phyloP scores from a whole-genome alignment of 2,329 filamentous ascomycete species.

The Paracorniculantispora psalliotae region DNA sequence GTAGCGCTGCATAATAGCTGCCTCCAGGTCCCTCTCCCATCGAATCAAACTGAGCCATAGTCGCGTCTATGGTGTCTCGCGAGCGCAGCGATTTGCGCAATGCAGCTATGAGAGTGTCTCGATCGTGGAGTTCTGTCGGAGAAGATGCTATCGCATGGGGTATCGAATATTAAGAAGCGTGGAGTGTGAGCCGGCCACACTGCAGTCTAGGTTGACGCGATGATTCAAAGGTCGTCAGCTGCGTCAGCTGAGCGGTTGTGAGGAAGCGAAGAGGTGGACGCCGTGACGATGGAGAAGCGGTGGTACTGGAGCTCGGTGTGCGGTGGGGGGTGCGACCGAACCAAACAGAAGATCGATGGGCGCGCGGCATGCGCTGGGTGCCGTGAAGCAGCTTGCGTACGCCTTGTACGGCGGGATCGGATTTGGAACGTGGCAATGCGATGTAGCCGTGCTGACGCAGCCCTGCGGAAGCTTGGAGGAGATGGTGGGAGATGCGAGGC shows the following conservation, averaged over 20 bases:
- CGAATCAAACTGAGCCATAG: slow-evolving; percentile 28
- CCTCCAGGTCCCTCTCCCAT: slow-evolving; percentile 25
- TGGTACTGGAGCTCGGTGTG: not conserved
- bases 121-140: not conserved
- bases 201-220: not conserved
- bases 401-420: not conserved
- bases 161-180: not conserved
- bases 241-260: not conserved
- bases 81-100: not conserved
- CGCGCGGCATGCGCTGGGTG: not conserved
- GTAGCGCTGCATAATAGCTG: slow-evolving; percentile 27
- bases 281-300: not conserved
- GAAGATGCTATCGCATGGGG: not conserved
- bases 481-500: slow-evolving; percentile 5
- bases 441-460: slow-evolving; percentile 6
- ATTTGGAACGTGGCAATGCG: not conserved
- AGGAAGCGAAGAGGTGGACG: not conserved
- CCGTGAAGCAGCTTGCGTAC: slow-evolving; percentile 3
- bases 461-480: not conserved
- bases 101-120: not conserved
- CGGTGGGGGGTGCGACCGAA: not conserved
- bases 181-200: slow-evolving; percentile 8
- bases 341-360: not conserved
- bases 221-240: not conserved
- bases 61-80: not conserved